Evolutionary conservation across 2,329 filamentous ascomycete species (phyloP).

Genomic region (Elsinoe fawcettii): DNA sequence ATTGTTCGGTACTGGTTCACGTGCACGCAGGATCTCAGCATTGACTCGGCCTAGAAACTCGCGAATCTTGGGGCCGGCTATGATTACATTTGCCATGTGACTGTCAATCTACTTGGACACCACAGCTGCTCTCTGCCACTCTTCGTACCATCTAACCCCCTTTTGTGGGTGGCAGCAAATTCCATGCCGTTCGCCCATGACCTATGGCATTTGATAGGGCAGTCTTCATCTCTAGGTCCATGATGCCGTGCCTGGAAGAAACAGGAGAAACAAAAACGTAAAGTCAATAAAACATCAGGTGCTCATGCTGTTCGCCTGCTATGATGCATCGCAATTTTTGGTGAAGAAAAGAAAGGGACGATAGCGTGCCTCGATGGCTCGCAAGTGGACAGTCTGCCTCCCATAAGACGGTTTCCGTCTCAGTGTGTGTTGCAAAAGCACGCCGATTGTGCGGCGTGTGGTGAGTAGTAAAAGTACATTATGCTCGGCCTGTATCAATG

Average conservation of each 20-base stretch:
- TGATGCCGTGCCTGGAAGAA: not conserved
- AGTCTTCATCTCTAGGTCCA: not conserved
- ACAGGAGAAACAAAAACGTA: conserved; percentile 3
- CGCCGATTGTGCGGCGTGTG: not conserved
- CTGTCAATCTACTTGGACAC: conserved; percentile 7
- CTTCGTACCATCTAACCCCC: not conserved
- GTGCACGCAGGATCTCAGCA: not conserved
- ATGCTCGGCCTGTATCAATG: conserved; percentile 1
- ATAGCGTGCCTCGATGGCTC: not conserved
- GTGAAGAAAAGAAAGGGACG: not conserved
- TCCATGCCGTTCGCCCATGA: not conserved
- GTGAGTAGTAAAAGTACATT: conserved; percentile 13
- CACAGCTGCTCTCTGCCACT: not conserved
- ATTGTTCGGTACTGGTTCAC: not conserved
- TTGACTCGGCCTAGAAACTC: conserved; percentile 5
- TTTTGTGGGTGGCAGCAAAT: not conserved
- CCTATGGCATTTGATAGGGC: not conserved
- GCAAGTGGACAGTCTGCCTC: conserved; percentile 9
- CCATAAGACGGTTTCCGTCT: not conserved
- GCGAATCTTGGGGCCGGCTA: conserved; percentile 10
- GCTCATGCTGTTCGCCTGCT: conserved; percentile 14
- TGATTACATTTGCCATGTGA: conserved; percentile 8
- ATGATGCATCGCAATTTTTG: conserved; percentile 14
- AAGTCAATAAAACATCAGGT: conserved; percentile 14
- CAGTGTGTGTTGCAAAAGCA: not conserved